Evolutionary conservation across 371 early-diverging fungal genomes (phyloP), one percentile per base, ranked within the genome.

Genomic region (Aphelidium insulamus): DNA sequence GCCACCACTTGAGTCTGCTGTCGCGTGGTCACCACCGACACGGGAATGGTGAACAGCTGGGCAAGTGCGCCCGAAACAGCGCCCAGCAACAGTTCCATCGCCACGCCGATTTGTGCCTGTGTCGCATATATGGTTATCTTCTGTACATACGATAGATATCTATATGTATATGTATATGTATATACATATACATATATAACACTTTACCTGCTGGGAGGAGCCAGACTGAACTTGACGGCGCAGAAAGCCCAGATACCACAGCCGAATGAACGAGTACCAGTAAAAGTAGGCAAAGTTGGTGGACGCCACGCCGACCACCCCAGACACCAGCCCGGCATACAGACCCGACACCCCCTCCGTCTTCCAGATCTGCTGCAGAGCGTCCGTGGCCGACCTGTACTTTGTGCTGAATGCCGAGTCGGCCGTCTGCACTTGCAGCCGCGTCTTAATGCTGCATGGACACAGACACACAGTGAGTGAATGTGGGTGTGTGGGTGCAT

Each of bases 281-380:
- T 85, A 90, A 50, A 90, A 92, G 49, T 92, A 92, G 17, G 84
- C 77, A 46, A 91, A 91, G 36, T 77, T 79, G 45, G 77, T 80
- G 28, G 74, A 69, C 16, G 71, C 74, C 10, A 86, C 87, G 34
- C 85, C 87, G 28, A 82, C 51, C 33, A 91, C 54, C 20, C 83
- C 86, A 12, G 80, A 68, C 6, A 69, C 69, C 2, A 95, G 61
- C 17, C 95, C 95, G 19, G 83, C 72, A 46, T 91, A 95, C 33
- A 95, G 59, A 5, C 95, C 95, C 17, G 57, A 27, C 19, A 87
- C n/a, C 22, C 95, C 95, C 46, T 94, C 92, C 28, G 51, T 60
- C 33, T 55, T 37, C 17, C 81, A 38, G 26, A 94, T 91, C 48
- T 76, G 70, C 39, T 52, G 37, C 36, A 90, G 66, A 10, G 87